phyloP scores from a whole-genome alignment of 768 basidiomycete species.

The Royoungia palumana region DNA sequence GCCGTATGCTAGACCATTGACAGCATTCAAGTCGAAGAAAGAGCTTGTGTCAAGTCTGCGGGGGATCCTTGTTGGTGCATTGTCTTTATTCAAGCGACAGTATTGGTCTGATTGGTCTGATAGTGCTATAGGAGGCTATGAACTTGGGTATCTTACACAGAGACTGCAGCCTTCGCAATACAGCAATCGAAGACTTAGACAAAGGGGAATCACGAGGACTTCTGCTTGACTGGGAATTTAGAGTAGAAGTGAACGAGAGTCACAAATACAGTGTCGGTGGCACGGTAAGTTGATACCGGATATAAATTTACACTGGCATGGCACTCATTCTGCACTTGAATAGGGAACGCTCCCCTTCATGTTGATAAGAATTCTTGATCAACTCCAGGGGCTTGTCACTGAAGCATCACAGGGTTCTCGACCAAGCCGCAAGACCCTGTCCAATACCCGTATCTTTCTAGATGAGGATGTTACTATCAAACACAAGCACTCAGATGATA shows the following conservation, averaged over 20 bases:
- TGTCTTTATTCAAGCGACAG: too few relatives aligned
- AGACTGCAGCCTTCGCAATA: neutral
- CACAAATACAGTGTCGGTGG: neutral
- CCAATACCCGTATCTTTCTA: too few relatives aligned
- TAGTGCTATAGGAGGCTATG: too few relatives aligned
- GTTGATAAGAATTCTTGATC: neutral
- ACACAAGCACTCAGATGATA: neutral
- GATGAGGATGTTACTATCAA: neutral
- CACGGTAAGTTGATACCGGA: neutral
- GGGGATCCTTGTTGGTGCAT: too few relatives aligned
- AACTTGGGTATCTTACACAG: neutral
- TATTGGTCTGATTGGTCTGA: too few relatives aligned
- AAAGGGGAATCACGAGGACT: neutral
- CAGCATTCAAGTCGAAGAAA: too few relatives aligned
- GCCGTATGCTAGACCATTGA: too few relatives aligned
- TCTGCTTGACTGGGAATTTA: neutral
- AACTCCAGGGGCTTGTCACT: neutral
- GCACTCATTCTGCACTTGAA: too few relatives aligned
- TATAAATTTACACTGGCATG: too few relatives aligned
- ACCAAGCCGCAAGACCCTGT: too few relatives aligned
- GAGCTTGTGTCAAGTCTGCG: too few relatives aligned
- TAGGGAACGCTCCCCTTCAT: neutral
- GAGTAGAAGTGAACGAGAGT: neutral
- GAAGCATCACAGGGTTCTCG: too few relatives aligned
- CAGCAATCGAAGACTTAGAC: neutral